Percentiles rank a stretch among this genome's conserved stretches.
These are phyloP conservation scores for Exophiala phaeomuriformis DNA, from an alignment of 2,329 filamentous ascomycete species.

Conservation along the genomic window DNA sequence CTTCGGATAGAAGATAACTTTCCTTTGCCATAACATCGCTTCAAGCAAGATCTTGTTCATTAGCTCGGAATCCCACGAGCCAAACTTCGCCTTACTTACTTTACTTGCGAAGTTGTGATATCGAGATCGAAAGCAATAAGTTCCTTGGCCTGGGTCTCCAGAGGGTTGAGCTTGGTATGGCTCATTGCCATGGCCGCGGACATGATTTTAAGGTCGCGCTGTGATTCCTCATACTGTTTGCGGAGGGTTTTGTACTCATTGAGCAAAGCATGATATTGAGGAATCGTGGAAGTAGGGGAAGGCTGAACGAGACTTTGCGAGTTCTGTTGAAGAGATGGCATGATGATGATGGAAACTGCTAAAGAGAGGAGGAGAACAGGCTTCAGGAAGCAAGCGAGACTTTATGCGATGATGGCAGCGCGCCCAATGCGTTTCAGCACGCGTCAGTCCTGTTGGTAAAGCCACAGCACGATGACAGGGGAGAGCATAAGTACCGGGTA, in stretches of 20 bases:
- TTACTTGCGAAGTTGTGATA: not conserved
- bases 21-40: not conserved
- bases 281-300: not conserved
- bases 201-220: no score
- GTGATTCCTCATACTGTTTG: no score
- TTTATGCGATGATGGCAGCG: not conserved
- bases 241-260: not conserved
- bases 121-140: not conserved
- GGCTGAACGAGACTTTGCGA: not conserved
- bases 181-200: not conserved
- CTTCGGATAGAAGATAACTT: not conserved
- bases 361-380: not conserved
- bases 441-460: not conserved
- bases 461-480: no score
- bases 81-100: not conserved
- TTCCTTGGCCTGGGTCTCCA: not conserved
- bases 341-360: not conserved
- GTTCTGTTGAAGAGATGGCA: not conserved
- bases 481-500: no score
- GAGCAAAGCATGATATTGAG: not conserved
- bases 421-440: not conserved
- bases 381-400: not conserved
- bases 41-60: not conserved
- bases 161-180: not conserved
- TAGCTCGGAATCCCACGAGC: not conserved